phyloP scores from a whole-genome alignment of 768 basidiomycete species.

The Obba rivulosa region DNA sequence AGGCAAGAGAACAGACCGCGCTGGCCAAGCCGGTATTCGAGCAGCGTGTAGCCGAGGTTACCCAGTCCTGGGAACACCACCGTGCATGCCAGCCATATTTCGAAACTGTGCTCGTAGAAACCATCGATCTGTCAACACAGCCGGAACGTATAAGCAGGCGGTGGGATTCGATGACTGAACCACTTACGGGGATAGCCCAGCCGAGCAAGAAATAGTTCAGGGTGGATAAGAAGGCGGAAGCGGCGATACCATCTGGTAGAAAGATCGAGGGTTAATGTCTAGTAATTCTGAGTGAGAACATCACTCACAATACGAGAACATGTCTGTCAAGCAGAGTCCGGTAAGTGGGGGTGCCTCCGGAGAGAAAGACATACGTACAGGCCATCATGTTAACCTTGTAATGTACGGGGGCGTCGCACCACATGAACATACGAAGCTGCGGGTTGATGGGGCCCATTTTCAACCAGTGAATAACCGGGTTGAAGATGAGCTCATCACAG shows the following conservation, averaged over 20 bases:
- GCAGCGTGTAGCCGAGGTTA: conserved; percentile 61
- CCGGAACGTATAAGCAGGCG: conserved; percentile 39
- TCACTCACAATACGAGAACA: conserved; percentile 40
- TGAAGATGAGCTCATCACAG: conserved; percentile 78
- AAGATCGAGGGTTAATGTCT: background rate
- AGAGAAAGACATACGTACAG: conserved; percentile 30
- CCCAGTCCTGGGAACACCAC: conserved; percentile 66
- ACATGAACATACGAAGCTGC: conserved; percentile 70
- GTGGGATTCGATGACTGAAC: conserved; percentile 6
- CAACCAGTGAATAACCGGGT: conserved; percentile 78
- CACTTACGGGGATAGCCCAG: conserved; percentile 34
- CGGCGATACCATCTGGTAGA: conserved; percentile 51
- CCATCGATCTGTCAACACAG: conserved; percentile 45
- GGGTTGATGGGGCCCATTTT: conserved; percentile 76
- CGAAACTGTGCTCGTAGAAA: conserved; percentile 66
- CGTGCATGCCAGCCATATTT: conserved; percentile 70
- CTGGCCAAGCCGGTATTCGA: conserved; percentile 64
- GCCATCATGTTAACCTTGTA: conserved; percentile 81
- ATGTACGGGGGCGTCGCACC: conserved; percentile 73
- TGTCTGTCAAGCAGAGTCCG: conserved; percentile 21
- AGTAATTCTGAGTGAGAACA: no score
- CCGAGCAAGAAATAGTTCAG: conserved; percentile 68
- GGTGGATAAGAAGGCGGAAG: conserved; percentile 53
- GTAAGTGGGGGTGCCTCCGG: no score
- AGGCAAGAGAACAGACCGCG: conserved; percentile 44